These are phyloP conservation scores for Amanita polypyramis DNA, from an alignment of 768 basidiomycete species.

Conservation along the genomic window DNA sequence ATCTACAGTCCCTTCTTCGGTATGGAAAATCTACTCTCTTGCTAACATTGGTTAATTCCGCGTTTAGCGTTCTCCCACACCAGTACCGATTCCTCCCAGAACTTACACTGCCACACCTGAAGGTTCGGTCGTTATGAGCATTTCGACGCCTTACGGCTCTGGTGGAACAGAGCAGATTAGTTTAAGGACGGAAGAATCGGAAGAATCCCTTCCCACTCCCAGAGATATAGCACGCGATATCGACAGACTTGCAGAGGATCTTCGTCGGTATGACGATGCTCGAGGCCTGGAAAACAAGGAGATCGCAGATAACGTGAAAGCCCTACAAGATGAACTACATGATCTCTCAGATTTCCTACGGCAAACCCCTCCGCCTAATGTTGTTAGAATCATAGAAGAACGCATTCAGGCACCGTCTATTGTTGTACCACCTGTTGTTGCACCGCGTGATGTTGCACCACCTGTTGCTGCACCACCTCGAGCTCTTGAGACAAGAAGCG, in stretches of 20 bases:
- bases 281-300: slow-evolving; percentile 57
- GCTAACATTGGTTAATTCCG: slow-evolving; percentile 2
- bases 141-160: slow-evolving; percentile 31
- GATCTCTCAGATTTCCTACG: slow-evolving; percentile 51
- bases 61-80: slow-evolving; percentile 10
- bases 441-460: not conserved
- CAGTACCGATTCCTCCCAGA: slow-evolving; percentile 16
- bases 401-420: not conserved
- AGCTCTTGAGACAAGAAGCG: slow-evolving; percentile 2
- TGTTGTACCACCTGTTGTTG: not conserved
- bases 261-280: slow-evolving; percentile 42
- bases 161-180: slow-evolving; percentile 24
- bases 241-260: slow-evolving; percentile 41
- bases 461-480: not conserved
- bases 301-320: slow-evolving; percentile 54
- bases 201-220: too few relatives aligned
- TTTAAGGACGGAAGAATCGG: slow-evolving; percentile 19
- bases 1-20: slow-evolving; percentile 23
- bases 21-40: not conserved
- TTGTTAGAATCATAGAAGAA: slow-evolving; percentile 10
- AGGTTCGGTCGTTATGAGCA: slow-evolving; percentile 24
- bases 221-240: slow-evolving; percentile 41
- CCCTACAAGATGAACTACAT: slow-evolving; percentile 58
- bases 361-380: slow-evolving; percentile 24
- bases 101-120: slow-evolving; percentile 20